Base-by-base conservation (phyloP, 2,329 filamentous ascomycete species). In the Ceratocystis eucalypticola region DNA sequence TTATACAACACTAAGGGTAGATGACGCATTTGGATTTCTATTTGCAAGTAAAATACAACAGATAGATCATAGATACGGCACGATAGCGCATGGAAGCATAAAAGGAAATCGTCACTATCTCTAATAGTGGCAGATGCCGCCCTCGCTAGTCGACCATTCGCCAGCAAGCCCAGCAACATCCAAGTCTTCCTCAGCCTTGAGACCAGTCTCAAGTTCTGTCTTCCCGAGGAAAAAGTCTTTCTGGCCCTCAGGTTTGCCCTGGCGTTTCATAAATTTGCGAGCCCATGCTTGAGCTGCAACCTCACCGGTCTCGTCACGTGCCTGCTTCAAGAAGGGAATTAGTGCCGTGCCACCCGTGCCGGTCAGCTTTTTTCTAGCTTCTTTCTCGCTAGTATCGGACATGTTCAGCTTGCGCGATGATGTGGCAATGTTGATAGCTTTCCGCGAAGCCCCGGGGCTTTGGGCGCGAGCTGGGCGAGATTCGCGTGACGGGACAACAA, bases 281-380 rank as follows among this genome's bases (percentile, higher is more conserved):
- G 83, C 80, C 85, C 84, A 87, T 64, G 80, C 77, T 71, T 84
- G 81, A 46, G 97, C 87, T 0, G 92, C 91, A 1, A 91, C 91
- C 75, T 97, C 93, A 17, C 90, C 89, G 0, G 94, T 99, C 80
- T 99, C 94, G 72, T 99, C 92, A 33, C 94, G 83, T 3, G 94
- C 94, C 76, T 99, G 94, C 76, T 97, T 96, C 69, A 99, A 79
- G 76, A 99, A 99, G 0, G 93, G 90, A 66, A 99, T 96, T 66
- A 99, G 79, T 0, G 92, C 89, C 0, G 94, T 97, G 17, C 94
- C 94, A 15, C 94, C 94, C 0, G 94, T 99, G 1, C 94, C 94
- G 57, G 88, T 89, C 33, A 96, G 82, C 68, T 66, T 66, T 37
- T 66, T 64, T 25, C 64, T 70, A 33, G 65, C 59, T 15, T 66